Conservation (phyloP, 352 stramenopile species). For the Globisporangium cederbergense region DNA sequence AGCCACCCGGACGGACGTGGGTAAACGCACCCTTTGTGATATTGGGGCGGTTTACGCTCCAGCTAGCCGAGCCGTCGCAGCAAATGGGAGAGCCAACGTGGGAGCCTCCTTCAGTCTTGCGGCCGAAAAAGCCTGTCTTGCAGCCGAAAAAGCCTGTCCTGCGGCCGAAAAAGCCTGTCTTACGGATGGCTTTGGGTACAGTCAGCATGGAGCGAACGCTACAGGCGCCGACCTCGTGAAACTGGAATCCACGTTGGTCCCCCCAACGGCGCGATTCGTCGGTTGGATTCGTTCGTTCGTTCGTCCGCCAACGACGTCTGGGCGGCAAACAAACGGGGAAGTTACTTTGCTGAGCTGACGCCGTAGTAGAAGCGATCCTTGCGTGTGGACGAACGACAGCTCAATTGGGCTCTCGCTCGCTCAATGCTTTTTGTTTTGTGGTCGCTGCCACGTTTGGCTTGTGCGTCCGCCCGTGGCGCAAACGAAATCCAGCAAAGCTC, state of each 20-base stretch:
- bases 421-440: neutral
- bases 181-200: neutral
- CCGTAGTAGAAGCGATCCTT: neutral
- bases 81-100: neutral
- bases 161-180: too few species aligned
- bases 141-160: too few species aligned
- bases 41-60: too few species aligned
- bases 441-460: neutral
- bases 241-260: neutral
- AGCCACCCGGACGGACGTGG: too few species aligned
- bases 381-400: neutral
- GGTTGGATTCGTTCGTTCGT: neutral
- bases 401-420: neutral
- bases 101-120: neutral
- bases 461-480: conserved; percentile 9
- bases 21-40: too few species aligned
- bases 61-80: too few species aligned
- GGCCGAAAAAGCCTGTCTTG: neutral
- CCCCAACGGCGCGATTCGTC: too few species aligned
- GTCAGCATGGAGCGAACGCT: too few species aligned
- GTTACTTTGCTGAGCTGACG: neutral
- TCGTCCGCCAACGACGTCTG: neutral
- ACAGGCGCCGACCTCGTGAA: too few species aligned
- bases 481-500: conserved; percentile 6
- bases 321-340: neutral